Evolutionary conservation across 768 basidiomycete genomes (phyloP).

Genomic region (Kwoniella sp.): DNA sequence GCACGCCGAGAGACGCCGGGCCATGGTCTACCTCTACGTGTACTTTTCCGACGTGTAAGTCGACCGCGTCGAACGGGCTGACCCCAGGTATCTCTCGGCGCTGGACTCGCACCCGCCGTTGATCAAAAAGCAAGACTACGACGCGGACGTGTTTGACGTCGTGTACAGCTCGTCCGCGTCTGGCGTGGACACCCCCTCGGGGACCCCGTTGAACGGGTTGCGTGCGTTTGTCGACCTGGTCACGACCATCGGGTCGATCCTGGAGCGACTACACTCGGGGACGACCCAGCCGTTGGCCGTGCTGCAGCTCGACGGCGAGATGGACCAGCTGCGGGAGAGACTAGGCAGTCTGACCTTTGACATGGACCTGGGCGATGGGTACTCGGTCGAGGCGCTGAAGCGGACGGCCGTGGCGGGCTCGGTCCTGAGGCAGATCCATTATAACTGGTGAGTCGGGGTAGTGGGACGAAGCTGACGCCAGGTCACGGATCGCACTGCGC

Average conservation of each 20-base stretch:
- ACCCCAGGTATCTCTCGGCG: slow-evolving; percentile 15
- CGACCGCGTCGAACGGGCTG: neutral
- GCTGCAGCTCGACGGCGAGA: slow-evolving; percentile 12
- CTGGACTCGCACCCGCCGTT: slow-evolving; percentile 20
- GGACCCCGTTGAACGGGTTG: slow-evolving; percentile 4
- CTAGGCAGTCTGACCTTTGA: slow-evolving; percentile 15
- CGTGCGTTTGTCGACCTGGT: slow-evolving; percentile 23
- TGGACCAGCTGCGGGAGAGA: slow-evolving; percentile 12
- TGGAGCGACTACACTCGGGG: slow-evolving; percentile 9
- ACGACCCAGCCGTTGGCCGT: neutral
- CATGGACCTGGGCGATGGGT: neutral
- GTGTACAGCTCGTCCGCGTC: slow-evolving; percentile 1
- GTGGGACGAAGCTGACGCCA: neutral
- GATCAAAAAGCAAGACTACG: slow-evolving; percentile 22
- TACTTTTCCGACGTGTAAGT: slow-evolving; percentile 30
- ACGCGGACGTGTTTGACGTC: slow-evolving; percentile 12
- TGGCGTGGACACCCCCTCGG: slow-evolving; percentile 9
- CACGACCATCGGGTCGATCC: slow-evolving; percentile 3
- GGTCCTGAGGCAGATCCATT: slow-evolving; percentile 22
- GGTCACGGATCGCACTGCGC: slow-evolving; percentile 19
- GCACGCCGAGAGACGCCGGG: slow-evolving; percentile 3
- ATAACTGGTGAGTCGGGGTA: slow-evolving; percentile 16
- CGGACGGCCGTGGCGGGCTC: slow-evolving; percentile 9
- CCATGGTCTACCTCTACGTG: slow-evolving; percentile 23
- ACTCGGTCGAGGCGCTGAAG: neutral